Percentiles rank a stretch among this genome's conserved stretches.
phyloP scores from a whole-genome alignment of 306 rosid genomes.

The Acacia melanoxylon region DNA sequence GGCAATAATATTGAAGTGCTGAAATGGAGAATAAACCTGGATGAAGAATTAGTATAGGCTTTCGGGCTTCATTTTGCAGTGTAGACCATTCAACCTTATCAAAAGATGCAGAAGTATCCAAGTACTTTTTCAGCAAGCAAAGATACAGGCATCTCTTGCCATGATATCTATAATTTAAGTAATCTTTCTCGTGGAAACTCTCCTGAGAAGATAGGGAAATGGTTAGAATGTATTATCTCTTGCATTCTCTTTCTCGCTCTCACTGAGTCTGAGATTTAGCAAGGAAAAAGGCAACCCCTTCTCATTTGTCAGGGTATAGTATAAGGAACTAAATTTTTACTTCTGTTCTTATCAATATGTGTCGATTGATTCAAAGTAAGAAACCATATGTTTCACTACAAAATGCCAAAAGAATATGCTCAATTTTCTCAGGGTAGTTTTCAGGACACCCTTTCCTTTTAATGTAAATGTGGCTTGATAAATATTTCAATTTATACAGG shows the following conservation, averaged over 20 bases:
- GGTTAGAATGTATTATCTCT: not conserved
- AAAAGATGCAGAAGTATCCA: constrained; percentile 58
- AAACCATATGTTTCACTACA: too few species aligned
- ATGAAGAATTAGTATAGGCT: constrained; percentile 68
- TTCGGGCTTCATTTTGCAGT: constrained; percentile 80
- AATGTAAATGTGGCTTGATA: too few species aligned
- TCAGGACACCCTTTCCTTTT: too few species aligned
- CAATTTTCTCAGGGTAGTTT: too few species aligned
- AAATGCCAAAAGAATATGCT: too few species aligned
- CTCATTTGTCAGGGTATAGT: too few species aligned
- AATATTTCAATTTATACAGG: too few species aligned
- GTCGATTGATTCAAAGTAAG: too few species aligned
- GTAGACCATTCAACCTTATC: constrained; percentile 83
- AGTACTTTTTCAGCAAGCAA: constrained; percentile 65
- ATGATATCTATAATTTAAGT: constrained; percentile 84
- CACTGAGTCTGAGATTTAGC: too few species aligned
- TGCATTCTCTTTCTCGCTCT: not conserved
- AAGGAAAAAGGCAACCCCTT: too few species aligned
- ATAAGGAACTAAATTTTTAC: too few species aligned
- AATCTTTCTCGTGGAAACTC: constrained; percentile 91
- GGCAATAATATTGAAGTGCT: not conserved
- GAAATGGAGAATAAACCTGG: constrained; percentile 57
- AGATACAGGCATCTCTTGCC: constrained; percentile 88
- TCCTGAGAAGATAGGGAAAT: constrained; percentile 51
- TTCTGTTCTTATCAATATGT: too few species aligned